Evolutionary conservation across 805 yeast species (phyloP).

Genomic region (Kockiozyma suomiensis): DNA sequence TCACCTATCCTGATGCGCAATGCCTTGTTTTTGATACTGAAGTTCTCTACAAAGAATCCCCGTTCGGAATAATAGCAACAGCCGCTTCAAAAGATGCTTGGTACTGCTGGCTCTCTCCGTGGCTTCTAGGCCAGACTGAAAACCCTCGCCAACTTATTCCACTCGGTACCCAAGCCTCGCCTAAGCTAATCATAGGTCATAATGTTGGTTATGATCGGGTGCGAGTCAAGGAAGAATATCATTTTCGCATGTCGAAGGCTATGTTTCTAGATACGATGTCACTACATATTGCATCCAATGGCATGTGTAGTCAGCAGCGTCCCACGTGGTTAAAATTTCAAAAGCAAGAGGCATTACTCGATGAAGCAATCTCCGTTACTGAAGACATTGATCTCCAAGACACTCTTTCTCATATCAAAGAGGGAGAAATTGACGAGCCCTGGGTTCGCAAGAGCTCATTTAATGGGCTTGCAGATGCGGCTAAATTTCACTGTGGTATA

Average conservation of each 20-base stretch:
- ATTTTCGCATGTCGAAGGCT: slow-evolving; percentile 63
- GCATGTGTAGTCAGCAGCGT: slow-evolving; percentile 91
- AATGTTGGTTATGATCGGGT: slow-evolving; percentile 91
- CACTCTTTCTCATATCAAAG: slow-evolving; percentile 2
- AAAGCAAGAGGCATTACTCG: slow-evolving; percentile 32
- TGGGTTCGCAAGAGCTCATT: slow-evolving; percentile 80
- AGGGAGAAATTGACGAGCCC: slow-evolving; percentile 50
- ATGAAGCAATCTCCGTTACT: slow-evolving; percentile 31
- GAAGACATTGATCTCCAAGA: slow-evolving; percentile 12
- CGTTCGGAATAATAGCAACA: slow-evolving; percentile 77
- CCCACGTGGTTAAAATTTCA: slow-evolving; percentile 62
- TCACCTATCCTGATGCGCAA: slow-evolving; percentile 70
- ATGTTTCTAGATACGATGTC: slow-evolving; percentile 92
- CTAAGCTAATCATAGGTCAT: slow-evolving; percentile 80
- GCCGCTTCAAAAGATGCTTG: slow-evolving; percentile 79
- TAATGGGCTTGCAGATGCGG: slow-evolving; percentile 79
- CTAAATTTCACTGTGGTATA: slow-evolving; percentile 72
- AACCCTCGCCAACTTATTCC: slow-evolving; percentile 71
- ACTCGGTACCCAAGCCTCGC: slow-evolving; percentile 53
- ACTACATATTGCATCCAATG: slow-evolving; percentile 83
- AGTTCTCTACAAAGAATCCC: slow-evolving; percentile 71
- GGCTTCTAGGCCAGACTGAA: slow-evolving; percentile 58
- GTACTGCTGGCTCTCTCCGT: slow-evolving; percentile 96
- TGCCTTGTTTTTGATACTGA: slow-evolving; percentile 88
- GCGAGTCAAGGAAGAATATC: slow-evolving; percentile 80